A percentile compares a stretch with the other conserved stretches of the same genome.
Conservation (phyloP, 2,329 filamentous ascomycete genomes). For the Arthrocladium fulminans region DNA sequence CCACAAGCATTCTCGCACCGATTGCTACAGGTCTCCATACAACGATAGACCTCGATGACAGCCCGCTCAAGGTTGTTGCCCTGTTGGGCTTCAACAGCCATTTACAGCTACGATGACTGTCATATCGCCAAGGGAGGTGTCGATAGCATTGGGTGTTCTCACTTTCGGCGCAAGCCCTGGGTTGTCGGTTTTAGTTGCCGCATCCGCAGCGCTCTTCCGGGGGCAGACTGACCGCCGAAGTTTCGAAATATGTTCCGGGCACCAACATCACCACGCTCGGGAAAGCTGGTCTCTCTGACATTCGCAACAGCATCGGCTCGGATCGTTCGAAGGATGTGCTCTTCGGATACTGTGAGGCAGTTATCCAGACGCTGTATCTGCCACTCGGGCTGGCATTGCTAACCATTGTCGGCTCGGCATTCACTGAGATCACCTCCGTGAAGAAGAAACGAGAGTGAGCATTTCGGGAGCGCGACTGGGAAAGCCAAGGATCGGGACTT, state of each 20-base stretch:
- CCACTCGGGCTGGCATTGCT: conserved; percentile 20
- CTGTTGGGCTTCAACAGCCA: conserved; percentile 24
- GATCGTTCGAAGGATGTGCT: conserved; percentile 9
- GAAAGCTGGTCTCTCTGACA: conserved; percentile 12
- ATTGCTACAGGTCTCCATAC: conserved; percentile 23
- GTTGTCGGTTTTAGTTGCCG: conserved; percentile 14
- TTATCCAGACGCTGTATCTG: conserved; percentile 20
- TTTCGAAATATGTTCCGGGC: background rate
- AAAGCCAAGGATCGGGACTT: no score
- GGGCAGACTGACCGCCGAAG: conserved; percentile 12
- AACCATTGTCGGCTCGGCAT: conserved; percentile 21
- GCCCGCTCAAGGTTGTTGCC: conserved; percentile 9
- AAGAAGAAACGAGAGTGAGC: conserved; percentile 25
- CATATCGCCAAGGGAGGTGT: conserved; percentile 20
- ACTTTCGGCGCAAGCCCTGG: conserved; percentile 12
- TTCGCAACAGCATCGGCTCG: conserved; percentile 6
- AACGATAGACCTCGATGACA: conserved; percentile 16
- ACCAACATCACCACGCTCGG: conserved; percentile 11
- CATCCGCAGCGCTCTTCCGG: conserved; percentile 18
- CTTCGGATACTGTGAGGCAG: conserved; percentile 11
- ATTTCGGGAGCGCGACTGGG: no score
- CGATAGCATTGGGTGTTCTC: conserved; percentile 15
- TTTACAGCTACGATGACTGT: conserved; percentile 19
- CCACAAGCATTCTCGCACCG: conserved; percentile 22
- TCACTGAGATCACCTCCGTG: conserved; percentile 25